Conservation (phyloP, 805 yeast genomes). For the Candida corydali region DNA sequence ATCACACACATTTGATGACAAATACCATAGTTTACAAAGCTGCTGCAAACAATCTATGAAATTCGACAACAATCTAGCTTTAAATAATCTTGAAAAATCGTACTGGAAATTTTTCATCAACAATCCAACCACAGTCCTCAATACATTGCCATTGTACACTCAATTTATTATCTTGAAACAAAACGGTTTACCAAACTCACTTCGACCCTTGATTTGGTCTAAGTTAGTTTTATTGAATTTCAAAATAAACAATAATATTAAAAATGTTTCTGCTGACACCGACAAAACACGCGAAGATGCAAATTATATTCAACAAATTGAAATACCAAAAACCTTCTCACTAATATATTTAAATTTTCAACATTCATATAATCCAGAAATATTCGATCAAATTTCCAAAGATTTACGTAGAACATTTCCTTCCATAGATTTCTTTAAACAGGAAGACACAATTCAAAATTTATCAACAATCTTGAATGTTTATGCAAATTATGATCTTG, state of each 20-base stretch:
- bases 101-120: slow-evolving; percentile 45
- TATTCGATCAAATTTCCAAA: slow-evolving; percentile 45
- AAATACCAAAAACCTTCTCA: slow-evolving; percentile 31
- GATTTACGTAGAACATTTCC: slow-evolving; percentile 64
- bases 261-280: no score
- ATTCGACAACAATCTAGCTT: slow-evolving; percentile 10
- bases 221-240: slow-evolving; percentile 27
- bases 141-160: slow-evolving; percentile 46
- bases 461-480: slow-evolving; percentile 57
- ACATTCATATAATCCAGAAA: slow-evolving; percentile 36
- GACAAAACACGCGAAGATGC: no score
- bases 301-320: slow-evolving; percentile 9
- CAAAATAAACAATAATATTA: no score
- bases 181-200: slow-evolving; percentile 39
- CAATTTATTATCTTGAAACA: slow-evolving; percentile 39
- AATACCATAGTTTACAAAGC: no score
- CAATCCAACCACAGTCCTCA: slow-evolving; percentile 41
- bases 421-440: slow-evolving; percentile 43
- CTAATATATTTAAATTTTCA: slow-evolving; percentile 37
- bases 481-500: slow-evolving; percentile 58
- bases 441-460: slow-evolving; percentile 37
- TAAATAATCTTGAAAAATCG: slow-evolving; percentile 28
- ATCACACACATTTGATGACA: no score
- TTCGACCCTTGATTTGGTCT: slow-evolving; percentile 45
- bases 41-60: slow-evolving; percentile 25